Base-by-base conservation (phyloP, 164 flowering plant genomes). In the Vitis amurensis region DNA sequence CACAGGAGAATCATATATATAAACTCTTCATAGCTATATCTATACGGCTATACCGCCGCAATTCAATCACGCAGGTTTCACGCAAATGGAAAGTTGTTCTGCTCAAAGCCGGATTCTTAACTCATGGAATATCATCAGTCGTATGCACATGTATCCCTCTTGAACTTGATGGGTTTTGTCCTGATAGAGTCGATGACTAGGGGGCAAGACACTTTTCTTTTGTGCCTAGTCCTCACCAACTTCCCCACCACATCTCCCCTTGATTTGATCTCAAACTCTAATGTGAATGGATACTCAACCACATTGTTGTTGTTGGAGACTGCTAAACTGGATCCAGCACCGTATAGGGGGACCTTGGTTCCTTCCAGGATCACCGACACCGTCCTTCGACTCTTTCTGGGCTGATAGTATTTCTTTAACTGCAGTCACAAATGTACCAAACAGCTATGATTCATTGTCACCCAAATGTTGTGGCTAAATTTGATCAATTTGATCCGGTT, bases 321-420 rank as follows among this genome's bases (percentile, higher is more conserved):
- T 8, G 73, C 69, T 50, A 96, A 74, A 67, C 78, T 82, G 61
- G 89, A 86, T 76, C 91, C 99, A 1, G 98, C 99, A 17, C 99
- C 97, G 75, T 93, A 93, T 2, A 93, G 76, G 23, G 99, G 99
- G 55, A 93, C 87, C 80, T 84, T 93, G 30, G 64, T 67, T 19
- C 97, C 98, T 72, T 86, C 79, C 69, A 96, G 51, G 60, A 37
- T 79, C 62, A 91, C 85, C 0, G 83, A 51, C 50, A 86, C 82
- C 2, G 65, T 82, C 50, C 89, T 80, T 6, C 52, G 85, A 63
- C 97, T 96, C 80, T 93, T 91, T 64, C 97, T 83, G 14, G 94
- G 98, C 67, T 93, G 99, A 74, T 82, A 96, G 66, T 96, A 88
- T 68, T 88, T 95, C 85, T 86, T 86, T 81, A 95, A 47, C 99